Evolutionary conservation across 2,329 filamentous ascomycete genomes (phyloP), one percentile per base, ranked within the genome.

Genomic region (Apiospora kogelbergensis): DNA sequence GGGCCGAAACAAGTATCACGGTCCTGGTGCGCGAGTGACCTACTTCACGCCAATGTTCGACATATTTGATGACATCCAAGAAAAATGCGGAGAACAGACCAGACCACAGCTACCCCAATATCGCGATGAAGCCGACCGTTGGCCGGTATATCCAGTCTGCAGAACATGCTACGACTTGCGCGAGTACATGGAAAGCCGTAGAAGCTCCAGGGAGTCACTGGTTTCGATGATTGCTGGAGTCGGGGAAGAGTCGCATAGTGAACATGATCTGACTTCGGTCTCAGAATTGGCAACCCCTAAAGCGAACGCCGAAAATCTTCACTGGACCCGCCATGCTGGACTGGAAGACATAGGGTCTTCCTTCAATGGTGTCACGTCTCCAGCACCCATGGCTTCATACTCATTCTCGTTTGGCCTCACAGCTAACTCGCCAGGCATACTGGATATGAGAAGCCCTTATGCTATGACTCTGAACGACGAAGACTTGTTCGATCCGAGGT

Each of bases 61-160:
- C 69, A 76, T 84, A 17, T 80, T 84, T 26, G 82, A 84, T 46
- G 82, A 84, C 63, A 82, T 84, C 30, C 81, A 83, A 68, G 83
- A 84, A 71, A 79, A 78, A 65, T 84, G 81, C 65, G 80, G 78
- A 2, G 77, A 83, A 71, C 75, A 80, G 57, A 73, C 73, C 7
- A 78, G 81, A 20, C 82, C 82, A 0, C 77, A 78, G 67, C 78
- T 84, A 26, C 82, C 82, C 0, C 79, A 81, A 67, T 74, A 80
- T 64, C 78, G 80, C 3, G 79, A 83, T 48, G 81, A 83, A 33
- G 78, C 77, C 7, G 81, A 82, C 42, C 76, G 79, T 6, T 82
- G 80, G 70, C 76, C 81, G 1, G 75, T 79, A 2, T 81, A 82
- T 66, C 82, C 82, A 0, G 74, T 80, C 0, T 84, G 82, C 67